These are phyloP conservation scores for Calocybe gambosa DNA, from an alignment of 1,284 basidiomycete species.

Conservation along the genomic window DNA sequence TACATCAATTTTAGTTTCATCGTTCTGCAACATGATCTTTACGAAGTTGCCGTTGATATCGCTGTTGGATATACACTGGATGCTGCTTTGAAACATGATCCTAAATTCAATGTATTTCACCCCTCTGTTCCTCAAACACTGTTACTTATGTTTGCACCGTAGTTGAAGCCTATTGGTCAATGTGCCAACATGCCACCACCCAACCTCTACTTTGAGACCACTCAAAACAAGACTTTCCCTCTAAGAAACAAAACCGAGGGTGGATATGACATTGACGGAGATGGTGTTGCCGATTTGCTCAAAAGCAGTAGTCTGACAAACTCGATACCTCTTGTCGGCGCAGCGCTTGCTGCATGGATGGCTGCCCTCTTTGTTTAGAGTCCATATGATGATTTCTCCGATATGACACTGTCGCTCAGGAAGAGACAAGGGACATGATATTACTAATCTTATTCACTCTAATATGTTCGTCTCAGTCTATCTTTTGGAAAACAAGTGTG, in stretches of 20 bases:
- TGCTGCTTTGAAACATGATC: slow-evolving; percentile 53
- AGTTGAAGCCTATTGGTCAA: slow-evolving; percentile 63
- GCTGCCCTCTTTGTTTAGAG: slow-evolving; percentile 15
- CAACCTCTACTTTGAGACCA: slow-evolving; percentile 63
- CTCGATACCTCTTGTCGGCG: slow-evolving; percentile 10
- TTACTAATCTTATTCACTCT: slow-evolving; percentile 5
- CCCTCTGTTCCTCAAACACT: slow-evolving; percentile 13
- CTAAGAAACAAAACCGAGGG: slow-evolving; percentile 23
- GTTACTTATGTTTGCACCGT: background rate
- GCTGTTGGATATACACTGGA: slow-evolving; percentile 85
- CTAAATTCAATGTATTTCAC: slow-evolving; percentile 48
- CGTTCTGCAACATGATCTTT: slow-evolving; percentile 86
- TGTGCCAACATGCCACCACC: slow-evolving; percentile 48
- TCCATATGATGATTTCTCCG: slow-evolving; percentile 11
- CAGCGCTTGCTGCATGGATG: slow-evolving; percentile 11
- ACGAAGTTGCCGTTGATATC: slow-evolving; percentile 80
- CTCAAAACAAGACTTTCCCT: slow-evolving; percentile 54
- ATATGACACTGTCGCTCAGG: slow-evolving; percentile 11
- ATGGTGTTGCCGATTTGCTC: slow-evolving; percentile 22
- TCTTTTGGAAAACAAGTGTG: background rate
- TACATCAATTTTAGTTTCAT: slow-evolving; percentile 57
- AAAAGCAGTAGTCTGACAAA: slow-evolving; percentile 8
- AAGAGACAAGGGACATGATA: slow-evolving; percentile 8
- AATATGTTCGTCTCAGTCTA: background rate
- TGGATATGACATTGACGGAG: slow-evolving; percentile 30